These are phyloP conservation scores for Balakata baccata DNA, from an alignment of 345 rosid species.

Conservation along the genomic window DNA sequence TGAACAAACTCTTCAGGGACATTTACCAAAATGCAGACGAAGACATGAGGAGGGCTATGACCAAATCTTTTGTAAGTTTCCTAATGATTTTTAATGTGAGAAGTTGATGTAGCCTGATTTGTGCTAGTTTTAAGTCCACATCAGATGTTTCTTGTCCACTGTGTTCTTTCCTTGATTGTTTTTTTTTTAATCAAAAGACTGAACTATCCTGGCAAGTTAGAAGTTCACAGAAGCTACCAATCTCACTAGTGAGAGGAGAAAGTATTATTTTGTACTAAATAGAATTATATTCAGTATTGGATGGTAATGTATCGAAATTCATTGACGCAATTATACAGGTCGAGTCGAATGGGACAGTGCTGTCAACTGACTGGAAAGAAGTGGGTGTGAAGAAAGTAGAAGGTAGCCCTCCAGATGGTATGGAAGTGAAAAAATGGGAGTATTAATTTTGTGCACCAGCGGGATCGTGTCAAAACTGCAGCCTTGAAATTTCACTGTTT, in stretches of 20 bases:
- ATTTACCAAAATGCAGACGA: conserved; percentile 75
- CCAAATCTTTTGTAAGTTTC: conserved; percentile 79
- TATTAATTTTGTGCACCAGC: conserved; percentile 14
- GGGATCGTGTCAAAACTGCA: neutral
- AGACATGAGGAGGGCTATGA: conserved; percentile 86
- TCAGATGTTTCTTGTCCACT: too few species aligned
- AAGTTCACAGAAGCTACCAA: neutral
- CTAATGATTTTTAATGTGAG: too few species aligned
- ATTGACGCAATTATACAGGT: conserved; percentile 35
- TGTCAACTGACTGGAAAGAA: conserved; percentile 82
- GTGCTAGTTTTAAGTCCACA: neutral
- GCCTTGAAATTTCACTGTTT: neutral
- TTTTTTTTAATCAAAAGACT: neutral
- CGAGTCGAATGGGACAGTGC: conserved; percentile 77
- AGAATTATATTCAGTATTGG: neutral
- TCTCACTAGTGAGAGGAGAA: neutral
- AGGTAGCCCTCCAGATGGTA: conserved; percentile 68
- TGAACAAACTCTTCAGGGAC: conserved; percentile 82
- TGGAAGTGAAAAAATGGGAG: conserved; percentile 80
- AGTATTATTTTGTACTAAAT: neutral
- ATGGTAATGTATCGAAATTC: neutral
- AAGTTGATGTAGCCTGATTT: neutral
- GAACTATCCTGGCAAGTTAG: neutral
- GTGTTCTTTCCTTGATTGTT: too few species aligned
- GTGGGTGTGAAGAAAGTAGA: conserved; percentile 72